Percentiles rank a stretch among this genome's conserved stretches.
phyloP scores from a whole-genome alignment of 2,329 filamentous ascomycete species.

The Fusarium metavorans region DNA sequence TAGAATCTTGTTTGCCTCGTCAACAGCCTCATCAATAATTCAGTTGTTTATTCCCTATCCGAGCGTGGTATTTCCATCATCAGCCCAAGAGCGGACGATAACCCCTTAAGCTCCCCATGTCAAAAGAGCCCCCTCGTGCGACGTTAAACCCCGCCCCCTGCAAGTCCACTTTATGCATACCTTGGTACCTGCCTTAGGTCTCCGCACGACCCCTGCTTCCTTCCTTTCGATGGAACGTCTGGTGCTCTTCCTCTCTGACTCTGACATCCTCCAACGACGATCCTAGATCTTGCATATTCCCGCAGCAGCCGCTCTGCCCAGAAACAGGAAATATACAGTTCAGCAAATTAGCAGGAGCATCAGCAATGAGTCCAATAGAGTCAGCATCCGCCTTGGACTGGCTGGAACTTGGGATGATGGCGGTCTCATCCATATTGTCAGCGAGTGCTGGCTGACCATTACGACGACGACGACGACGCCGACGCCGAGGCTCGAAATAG shows the following conservation, averaged over 20 bases:
- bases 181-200: not conserved
- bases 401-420: not conserved
- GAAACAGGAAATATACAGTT: conserved; percentile 13
- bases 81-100: conserved; percentile 17
- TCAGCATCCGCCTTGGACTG: conserved; percentile 11
- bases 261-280: conserved; percentile 1
- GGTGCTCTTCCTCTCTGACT: not conserved
- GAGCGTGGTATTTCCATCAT: conserved; percentile 25
- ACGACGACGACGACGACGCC: not conserved
- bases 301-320: conserved; percentile 5
- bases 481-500: conserved; percentile 16
- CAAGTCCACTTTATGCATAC: conserved; percentile 40
- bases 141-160: conserved; percentile 28
- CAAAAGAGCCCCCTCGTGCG: conserved; percentile 21
- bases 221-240: conserved; percentile 6
- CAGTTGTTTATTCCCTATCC: conserved; percentile 4
- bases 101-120: conserved; percentile 21
- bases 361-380: conserved; percentile 14
- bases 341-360: conserved; percentile 32
- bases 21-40: conserved; percentile 2
- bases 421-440: conserved; percentile 36
- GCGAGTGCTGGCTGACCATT: conserved; percentile 25
- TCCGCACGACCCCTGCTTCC: conserved; percentile 14
- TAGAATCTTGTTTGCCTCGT: not conserved
- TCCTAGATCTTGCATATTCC: conserved; percentile 13